Evolutionary conservation across 768 basidiomycete genomes (phyloP).

Genomic region (Gelatoporia subvermispora): DNA sequence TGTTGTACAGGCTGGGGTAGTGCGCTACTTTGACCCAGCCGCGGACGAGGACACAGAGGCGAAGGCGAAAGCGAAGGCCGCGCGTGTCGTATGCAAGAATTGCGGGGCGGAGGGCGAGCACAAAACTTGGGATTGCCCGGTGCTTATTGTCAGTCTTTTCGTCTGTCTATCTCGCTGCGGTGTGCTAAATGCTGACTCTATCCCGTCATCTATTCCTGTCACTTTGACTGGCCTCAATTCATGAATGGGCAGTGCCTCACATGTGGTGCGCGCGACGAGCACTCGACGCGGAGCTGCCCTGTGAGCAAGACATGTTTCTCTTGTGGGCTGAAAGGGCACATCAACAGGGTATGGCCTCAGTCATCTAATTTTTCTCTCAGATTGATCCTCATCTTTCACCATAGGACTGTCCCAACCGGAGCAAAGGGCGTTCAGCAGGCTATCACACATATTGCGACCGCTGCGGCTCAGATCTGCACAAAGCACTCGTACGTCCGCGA

Average conservation of each 20-base stretch:
- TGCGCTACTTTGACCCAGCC: conserved; percentile 59
- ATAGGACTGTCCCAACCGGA: conserved; percentile 76
- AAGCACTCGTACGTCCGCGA: conserved; percentile 45
- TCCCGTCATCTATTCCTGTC: too few species aligned
- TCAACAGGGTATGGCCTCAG: conserved; percentile 57
- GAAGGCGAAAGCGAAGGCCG: conserved; percentile 27
- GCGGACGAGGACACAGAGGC: conserved; percentile 32
- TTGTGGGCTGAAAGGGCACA: conserved; percentile 83
- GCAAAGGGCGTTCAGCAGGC: conserved; percentile 24
- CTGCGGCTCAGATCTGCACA: conserved; percentile 63
- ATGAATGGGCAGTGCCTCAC: conserved; percentile 65
- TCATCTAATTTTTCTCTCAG: too few species aligned
- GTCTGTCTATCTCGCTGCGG: not conserved
- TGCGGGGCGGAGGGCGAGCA: conserved; percentile 76
- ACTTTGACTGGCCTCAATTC: too few species aligned
- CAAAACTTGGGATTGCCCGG: conserved; percentile 60
- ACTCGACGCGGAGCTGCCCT: conserved; percentile 71
- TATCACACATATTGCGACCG: conserved; percentile 54
- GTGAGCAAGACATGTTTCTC: conserved; percentile 76
- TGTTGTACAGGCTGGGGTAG: conserved; percentile 37
- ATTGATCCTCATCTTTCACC: too few species aligned
- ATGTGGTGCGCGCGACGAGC: conserved; percentile 78
- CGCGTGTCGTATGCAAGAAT: conserved; percentile 62
- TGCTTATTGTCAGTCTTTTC: conserved; percentile 54
- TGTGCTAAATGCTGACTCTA: conserved; percentile 5